Percentiles rank a stretch among this genome's conserved stretches.
phyloP scores from a whole-genome alignment of 2,329 filamentous ascomycete genomes.

The Zalaria obscura region DNA sequence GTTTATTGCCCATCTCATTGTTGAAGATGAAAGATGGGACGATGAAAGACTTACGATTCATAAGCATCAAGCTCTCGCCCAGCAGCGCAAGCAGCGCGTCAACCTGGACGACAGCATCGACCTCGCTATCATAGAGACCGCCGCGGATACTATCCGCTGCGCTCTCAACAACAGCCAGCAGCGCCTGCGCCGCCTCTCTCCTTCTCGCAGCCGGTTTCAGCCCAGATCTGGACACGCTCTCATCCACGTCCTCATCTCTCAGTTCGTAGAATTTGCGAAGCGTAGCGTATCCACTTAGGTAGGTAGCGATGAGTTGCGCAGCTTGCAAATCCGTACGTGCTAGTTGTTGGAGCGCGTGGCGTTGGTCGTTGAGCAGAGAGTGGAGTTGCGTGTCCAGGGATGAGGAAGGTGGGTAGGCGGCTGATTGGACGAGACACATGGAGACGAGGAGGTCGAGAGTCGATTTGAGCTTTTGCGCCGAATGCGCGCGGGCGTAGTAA shows the following conservation, averaged over 20 bases:
- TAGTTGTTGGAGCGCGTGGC: conserved; percentile 54
- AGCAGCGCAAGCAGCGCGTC: conserved; percentile 75
- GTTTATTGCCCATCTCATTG: background rate
- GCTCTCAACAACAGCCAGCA: conserved; percentile 73
- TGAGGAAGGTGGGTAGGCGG: conserved; percentile 55
- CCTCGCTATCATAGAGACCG: conserved; percentile 68
- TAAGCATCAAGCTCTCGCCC: conserved; percentile 68
- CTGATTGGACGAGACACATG: conserved; percentile 74
- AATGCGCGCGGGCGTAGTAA: conserved; percentile 81
- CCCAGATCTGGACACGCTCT: conserved; percentile 11
- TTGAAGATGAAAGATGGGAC: conserved; percentile 8
- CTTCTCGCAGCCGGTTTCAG: conserved; percentile 45
- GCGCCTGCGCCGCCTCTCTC: conserved; percentile 55
- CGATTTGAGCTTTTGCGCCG: conserved; percentile 63
- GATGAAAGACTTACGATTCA: conserved; percentile 39
- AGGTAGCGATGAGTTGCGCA: conserved; percentile 67
- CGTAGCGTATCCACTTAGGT: conserved; percentile 85
- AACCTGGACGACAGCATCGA: conserved; percentile 73
- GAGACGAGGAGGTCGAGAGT: conserved; percentile 79
- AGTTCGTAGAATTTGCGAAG: conserved; percentile 80
- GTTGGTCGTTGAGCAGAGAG: conserved; percentile 56
- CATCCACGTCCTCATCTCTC: conserved; percentile 50
- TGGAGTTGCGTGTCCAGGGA: conserved; percentile 62
- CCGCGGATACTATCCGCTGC: conserved; percentile 84
- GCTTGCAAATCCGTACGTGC: conserved; percentile 66